These are phyloP conservation scores for Fennellomyces sp. DNA, from an alignment of 371 early-diverging fungal genomes.

Conservation along the genomic window DNA sequence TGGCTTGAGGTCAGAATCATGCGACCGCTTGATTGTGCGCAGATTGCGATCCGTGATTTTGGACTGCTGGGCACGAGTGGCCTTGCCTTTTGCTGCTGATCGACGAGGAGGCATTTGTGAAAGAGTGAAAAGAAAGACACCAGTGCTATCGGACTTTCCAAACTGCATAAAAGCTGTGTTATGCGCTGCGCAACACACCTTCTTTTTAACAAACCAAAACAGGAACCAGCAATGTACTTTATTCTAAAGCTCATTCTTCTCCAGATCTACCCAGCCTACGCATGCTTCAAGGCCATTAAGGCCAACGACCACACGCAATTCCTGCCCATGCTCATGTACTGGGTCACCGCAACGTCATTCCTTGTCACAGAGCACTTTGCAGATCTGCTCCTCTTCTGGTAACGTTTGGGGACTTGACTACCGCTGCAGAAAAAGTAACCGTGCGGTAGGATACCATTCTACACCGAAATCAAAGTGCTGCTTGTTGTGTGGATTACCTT, in stretches of 20 bases:
- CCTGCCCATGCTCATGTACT: conserved; percentile 44
- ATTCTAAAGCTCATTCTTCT: conserved; percentile 33
- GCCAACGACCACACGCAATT: conserved; percentile 31
- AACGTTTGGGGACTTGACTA: too few species aligned
- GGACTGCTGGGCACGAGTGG: background rate
- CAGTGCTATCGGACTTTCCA: too few species aligned
- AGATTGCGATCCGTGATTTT: background rate
- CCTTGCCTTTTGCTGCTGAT: background rate
- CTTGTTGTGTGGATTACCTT: conserved; percentile 46
- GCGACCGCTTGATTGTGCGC: background rate
- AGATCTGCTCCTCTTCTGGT: conserved; percentile 50
- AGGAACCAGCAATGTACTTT: conserved; percentile 40
- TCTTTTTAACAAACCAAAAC: too few species aligned
- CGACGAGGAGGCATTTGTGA: background rate
- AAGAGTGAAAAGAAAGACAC: background rate
- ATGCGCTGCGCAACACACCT: too few species aligned
- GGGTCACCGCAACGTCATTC: conserved; percentile 42
- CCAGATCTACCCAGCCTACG: conserved; percentile 49
- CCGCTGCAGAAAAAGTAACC: background rate
- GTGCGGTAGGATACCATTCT: conserved; percentile 44
- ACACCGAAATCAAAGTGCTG: conserved; percentile 36
- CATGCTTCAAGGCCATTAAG: conserved; percentile 44
- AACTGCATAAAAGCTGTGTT: too few species aligned
- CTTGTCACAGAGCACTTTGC: conserved; percentile 41
- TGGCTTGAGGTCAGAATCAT: too few species aligned